These are phyloP conservation scores for Onygena corvina DNA, from an alignment of 2,329 filamentous ascomycete species.

Conservation along the genomic window DNA sequence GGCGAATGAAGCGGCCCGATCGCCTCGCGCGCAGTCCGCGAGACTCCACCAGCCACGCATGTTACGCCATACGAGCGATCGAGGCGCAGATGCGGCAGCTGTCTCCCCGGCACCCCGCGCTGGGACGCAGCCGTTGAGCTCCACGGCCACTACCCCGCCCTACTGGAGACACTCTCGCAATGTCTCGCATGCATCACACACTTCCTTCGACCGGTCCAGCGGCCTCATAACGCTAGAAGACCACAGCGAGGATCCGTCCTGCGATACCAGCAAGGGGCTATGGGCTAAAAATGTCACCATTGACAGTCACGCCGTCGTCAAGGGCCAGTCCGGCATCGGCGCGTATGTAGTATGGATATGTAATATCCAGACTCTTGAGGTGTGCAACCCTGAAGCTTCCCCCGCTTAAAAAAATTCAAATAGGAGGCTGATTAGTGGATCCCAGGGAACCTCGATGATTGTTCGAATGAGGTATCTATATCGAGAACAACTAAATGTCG, in stretches of 20 bases:
- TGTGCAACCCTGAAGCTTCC: constrained; percentile 34
- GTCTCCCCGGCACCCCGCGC: constrained; percentile 15
- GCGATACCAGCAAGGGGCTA: constrained; percentile 45
- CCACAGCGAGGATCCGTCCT: constrained; percentile 47
- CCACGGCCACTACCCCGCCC: constrained; percentile 24
- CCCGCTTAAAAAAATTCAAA: constrained; percentile 1
- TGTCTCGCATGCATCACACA: constrained; percentile 31
- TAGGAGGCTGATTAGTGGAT: constrained; percentile 16
- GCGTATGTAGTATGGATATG: constrained; percentile 95
- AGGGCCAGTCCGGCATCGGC: constrained; percentile 52
- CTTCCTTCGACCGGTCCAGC: constrained; percentile 29
- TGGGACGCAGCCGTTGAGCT: neutral
- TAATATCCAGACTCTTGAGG: constrained; percentile 70
- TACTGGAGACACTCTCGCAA: constrained; percentile 37
- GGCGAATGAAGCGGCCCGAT: constrained; percentile 29
- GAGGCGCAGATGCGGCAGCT: neutral
- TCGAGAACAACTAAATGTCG: neutral
- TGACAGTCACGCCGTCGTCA: constrained; percentile 50
- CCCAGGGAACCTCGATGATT: constrained; percentile 44
- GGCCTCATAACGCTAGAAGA: constrained; percentile 49
- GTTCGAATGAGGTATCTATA: constrained; percentile 43
- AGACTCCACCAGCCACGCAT: neutral
- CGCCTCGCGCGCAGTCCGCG: constrained; percentile 21
- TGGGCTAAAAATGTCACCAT: constrained; percentile 53
- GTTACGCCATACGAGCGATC: neutral